Percentiles rank a stretch among this genome's conserved stretches.
phyloP scores from a whole-genome alignment of 2,329 filamentous ascomycete genomes.

The Metarhizium guizhouense region DNA sequence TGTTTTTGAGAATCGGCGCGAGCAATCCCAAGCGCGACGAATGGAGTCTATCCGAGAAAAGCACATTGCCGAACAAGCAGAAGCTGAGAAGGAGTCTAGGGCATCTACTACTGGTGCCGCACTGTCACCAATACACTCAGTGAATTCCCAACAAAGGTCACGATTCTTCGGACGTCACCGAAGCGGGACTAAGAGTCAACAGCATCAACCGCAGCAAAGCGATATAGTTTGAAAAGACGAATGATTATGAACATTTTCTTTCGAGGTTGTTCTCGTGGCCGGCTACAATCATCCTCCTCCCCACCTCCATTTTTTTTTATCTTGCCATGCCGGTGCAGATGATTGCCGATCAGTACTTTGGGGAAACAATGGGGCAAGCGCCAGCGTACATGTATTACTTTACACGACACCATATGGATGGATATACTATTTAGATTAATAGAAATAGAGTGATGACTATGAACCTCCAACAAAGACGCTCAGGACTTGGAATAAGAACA shows the following conservation, averaged over 20 bases:
- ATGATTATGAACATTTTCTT: background rate
- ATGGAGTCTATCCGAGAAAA: constrained; percentile 30
- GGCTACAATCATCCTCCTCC: background rate
- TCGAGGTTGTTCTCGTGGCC: background rate
- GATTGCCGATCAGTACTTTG: background rate
- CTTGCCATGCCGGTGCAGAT: background rate
- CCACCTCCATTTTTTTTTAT: background rate
- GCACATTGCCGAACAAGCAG: constrained; percentile 19
- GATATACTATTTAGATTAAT: background rate
- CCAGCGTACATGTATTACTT: background rate
- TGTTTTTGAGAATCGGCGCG: constrained; percentile 34
- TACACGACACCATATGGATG: background rate
- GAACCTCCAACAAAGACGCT: background rate
- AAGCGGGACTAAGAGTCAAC: constrained; percentile 19
- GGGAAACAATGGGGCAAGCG: background rate
- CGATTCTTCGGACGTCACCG: constrained; percentile 21
- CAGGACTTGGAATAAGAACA: background rate
- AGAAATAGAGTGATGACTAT: background rate
- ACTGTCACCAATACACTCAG: constrained; percentile 13
- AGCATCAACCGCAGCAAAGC: constrained; percentile 3
- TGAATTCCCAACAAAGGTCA: constrained; percentile 16
- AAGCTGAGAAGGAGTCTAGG: constrained; percentile 16
- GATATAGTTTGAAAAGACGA: constrained; percentile 1
- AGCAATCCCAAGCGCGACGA: constrained; percentile 24
- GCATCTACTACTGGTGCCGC: constrained; percentile 18